These are phyloP conservation scores for Chlorencoelia australis DNA, from an alignment of 2,329 filamentous ascomycete genomes.

Conservation along the genomic window DNA sequence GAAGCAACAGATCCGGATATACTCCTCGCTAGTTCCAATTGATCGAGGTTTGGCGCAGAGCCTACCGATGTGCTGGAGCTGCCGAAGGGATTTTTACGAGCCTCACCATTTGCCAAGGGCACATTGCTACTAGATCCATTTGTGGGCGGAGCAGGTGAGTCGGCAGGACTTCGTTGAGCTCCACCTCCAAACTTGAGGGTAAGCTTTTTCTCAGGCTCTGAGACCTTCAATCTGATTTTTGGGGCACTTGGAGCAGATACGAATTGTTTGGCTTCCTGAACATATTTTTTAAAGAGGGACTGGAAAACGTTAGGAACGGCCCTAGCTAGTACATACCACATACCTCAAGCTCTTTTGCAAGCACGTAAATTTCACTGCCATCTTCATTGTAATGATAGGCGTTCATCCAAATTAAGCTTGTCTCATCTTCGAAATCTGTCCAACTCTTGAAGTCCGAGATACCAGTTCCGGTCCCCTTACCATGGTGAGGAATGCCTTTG, in stretches of 20 bases:
- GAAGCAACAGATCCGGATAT: conserved; percentile 25
- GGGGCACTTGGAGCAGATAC: conserved; percentile 64
- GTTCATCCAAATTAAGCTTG: conserved; percentile 77
- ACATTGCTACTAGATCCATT: conserved; percentile 30
- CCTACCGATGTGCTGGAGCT: conserved; percentile 15
- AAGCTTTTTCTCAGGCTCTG: conserved; percentile 48
- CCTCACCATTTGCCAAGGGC: conserved; percentile 16
- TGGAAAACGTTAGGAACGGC: conserved; percentile 29
- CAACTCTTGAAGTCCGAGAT: conserved; percentile 68
- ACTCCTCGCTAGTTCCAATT: conserved; percentile 24
- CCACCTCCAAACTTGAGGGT: conserved; percentile 57
- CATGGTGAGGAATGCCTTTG: conserved; percentile 61
- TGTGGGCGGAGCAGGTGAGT: conserved; percentile 39
- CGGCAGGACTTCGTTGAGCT: conserved; percentile 40
- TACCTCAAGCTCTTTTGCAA: conserved; percentile 75
- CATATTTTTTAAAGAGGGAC: conserved; percentile 57
- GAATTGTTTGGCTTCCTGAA: conserved; percentile 61
- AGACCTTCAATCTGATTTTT: conserved; percentile 65
- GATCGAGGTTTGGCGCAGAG: conserved; percentile 20
- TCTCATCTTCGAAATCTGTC: conserved; percentile 70
- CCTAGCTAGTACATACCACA: conserved; percentile 7
- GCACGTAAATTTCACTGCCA: conserved; percentile 69
- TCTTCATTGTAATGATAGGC: conserved; percentile 88
- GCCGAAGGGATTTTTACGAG: conserved; percentile 24
- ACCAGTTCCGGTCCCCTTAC: conserved; percentile 51